These are phyloP conservation scores for Tephrocybe rancida DNA, from an alignment of 768 basidiomycete species.

Conservation along the genomic window DNA sequence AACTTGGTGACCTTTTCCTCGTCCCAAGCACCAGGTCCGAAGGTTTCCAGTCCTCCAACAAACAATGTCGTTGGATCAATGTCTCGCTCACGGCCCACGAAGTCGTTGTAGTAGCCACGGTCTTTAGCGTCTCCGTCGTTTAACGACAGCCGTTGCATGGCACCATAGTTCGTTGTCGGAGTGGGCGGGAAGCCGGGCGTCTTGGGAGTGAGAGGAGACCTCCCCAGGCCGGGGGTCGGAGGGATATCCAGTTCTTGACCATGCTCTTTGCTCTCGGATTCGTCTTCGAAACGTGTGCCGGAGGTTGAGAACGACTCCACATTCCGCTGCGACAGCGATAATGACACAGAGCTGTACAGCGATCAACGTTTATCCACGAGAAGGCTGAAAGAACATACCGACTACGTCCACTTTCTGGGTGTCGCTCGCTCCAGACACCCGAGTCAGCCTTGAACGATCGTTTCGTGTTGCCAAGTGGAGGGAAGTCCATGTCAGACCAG, in stretches of 20 bases:
- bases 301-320: conserved; percentile 2
- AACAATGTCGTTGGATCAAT: conserved; percentile 74
- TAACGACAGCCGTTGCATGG: conserved; percentile 30
- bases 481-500: conserved; percentile 39
- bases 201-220: conserved; percentile 53
- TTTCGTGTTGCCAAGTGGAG: conserved; percentile 33
- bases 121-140: conserved; percentile 27
- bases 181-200: conserved; percentile 54
- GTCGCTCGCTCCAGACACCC: conserved; percentile 29
- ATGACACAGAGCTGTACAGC: conserved; percentile 15
- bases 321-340: conserved; percentile 12
- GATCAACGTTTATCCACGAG: neutral
- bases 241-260: conserved; percentile 43
- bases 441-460: conserved; percentile 22
- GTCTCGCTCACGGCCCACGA: conserved; percentile 33
- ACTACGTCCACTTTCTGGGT: conserved; percentile 7
- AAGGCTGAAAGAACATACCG: conserved; percentile 4
- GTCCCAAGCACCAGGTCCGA: conserved; percentile 67
- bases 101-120: conserved; percentile 17
- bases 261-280: conserved; percentile 19
- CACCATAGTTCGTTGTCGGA: conserved; percentile 42
- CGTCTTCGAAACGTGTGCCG: conserved; percentile 4
- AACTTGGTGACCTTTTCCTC: conserved; percentile 60
- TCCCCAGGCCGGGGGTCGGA: conserved; percentile 45
- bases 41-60: conserved; percentile 74